Conservation (phyloP, 1,139 yeast species). For the Sugiyamaella neomexicana region DNA sequence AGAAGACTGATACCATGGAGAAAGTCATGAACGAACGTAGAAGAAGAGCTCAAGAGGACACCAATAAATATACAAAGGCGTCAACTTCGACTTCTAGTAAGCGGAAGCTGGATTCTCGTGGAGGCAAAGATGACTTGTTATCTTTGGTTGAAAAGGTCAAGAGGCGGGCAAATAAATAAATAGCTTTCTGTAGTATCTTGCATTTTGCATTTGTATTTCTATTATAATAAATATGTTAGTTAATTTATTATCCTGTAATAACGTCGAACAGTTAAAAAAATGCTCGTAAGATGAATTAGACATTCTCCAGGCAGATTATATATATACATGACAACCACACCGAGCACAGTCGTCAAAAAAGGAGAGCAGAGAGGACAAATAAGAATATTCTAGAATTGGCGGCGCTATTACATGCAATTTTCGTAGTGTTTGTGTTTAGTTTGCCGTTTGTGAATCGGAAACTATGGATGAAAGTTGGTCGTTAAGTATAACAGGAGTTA, state of each 20-base stretch:
- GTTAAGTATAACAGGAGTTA: background rate
- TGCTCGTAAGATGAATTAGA: too few species aligned
- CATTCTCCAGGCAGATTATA: background rate
- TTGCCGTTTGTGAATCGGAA: background rate
- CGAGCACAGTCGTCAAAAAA: background rate
- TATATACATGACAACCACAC: background rate
- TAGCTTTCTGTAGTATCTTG: background rate
- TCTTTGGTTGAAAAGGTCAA: conserved; percentile 35
- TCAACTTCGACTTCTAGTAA: conserved; percentile 16
- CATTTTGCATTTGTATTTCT: background rate
- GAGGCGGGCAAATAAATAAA: conserved; percentile 26
- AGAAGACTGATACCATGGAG: conserved; percentile 84
- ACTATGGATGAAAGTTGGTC: background rate
- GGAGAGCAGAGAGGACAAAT: background rate
- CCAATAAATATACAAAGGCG: conserved; percentile 2
- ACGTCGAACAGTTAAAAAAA: too few species aligned
- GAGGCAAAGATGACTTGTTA: conserved; percentile 26
- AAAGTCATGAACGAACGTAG: conserved; percentile 73
- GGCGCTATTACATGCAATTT: conserved; percentile 13
- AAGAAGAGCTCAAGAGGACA: conserved; percentile 44
- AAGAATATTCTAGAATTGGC: conserved; percentile 4
- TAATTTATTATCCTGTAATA: too few species aligned
- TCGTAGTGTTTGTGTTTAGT: conserved; percentile 1
- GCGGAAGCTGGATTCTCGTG: conserved; percentile 16
- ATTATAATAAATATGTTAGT: background rate